Evolutionary conservation across 2,329 filamentous ascomycete genomes (phyloP).

Genomic region (Drechslera avenae): DNA sequence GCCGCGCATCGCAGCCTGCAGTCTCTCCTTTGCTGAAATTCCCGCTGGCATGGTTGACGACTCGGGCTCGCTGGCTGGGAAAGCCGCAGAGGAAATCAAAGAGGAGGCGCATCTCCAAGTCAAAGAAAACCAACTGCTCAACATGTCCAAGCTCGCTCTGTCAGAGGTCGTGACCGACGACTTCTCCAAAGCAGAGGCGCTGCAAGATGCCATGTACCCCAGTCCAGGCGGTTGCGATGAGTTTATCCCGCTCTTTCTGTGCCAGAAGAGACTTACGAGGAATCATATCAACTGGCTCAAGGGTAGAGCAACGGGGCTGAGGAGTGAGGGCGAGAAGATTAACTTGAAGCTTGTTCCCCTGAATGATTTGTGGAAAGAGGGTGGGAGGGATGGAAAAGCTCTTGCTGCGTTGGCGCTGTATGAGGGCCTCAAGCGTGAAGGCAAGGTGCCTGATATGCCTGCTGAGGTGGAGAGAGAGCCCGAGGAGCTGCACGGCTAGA

Average conservation of each 20-base stretch:
- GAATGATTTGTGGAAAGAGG: slow-evolving; percentile 59
- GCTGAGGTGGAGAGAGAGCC: slow-evolving; percentile 20
- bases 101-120: slow-evolving; percentile 63
- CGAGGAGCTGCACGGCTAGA: background rate
- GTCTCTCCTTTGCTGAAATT: slow-evolving; percentile 60
- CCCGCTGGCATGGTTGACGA: slow-evolving; percentile 67
- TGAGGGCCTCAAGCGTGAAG: slow-evolving; percentile 56
- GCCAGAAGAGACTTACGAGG: slow-evolving; percentile 58
- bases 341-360: slow-evolving; percentile 61
- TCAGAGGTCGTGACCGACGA: slow-evolving; percentile 4
- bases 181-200: background rate
- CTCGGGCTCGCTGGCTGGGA: slow-evolving; percentile 57
- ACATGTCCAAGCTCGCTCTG: slow-evolving; percentile 60
- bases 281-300: slow-evolving; percentile 56
- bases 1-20: slow-evolving; percentile 62
- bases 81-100: slow-evolving; percentile 61
- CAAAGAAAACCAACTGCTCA: slow-evolving; percentile 55
- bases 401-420: slow-evolving; percentile 62
- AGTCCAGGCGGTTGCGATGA: slow-evolving; percentile 61
- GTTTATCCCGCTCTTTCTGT: slow-evolving; percentile 62
- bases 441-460: slow-evolving; percentile 44
- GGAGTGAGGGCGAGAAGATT: slow-evolving; percentile 63
- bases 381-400: slow-evolving; percentile 61
- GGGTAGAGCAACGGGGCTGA: slow-evolving; percentile 60
- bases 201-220: background rate